Evolutionary conservation across 345 rosid genomes (phyloP).

Genomic region (Melaleuca alternifolia): DNA sequence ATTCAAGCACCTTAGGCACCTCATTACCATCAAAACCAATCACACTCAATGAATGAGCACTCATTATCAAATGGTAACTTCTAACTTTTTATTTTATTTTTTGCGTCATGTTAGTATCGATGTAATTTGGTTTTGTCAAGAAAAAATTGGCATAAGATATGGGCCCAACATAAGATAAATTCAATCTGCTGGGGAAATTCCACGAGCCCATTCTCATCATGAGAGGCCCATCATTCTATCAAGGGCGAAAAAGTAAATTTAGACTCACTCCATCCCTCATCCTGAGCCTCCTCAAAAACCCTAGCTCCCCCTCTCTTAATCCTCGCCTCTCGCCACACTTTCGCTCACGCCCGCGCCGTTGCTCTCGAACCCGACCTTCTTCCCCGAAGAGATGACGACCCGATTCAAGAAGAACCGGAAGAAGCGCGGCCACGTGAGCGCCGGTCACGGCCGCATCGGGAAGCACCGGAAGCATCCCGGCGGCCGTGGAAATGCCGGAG

Average conservation of each 20-base stretch:
- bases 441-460: conserved; percentile 76
- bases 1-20: too few species aligned
- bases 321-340: background rate
- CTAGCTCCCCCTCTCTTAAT: background rate
- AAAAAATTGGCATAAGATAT: background rate
- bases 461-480: conserved; percentile 73
- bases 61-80: background rate
- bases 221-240: background rate
- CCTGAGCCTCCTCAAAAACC: background rate
- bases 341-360: background rate
- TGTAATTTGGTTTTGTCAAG: background rate
- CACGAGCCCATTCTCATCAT: background rate
- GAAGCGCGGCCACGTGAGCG: conserved; percentile 77
- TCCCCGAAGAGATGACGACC: conserved; percentile 11
- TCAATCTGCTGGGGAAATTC: background rate
- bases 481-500: conserved; percentile 54
- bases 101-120: background rate
- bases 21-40: too few species aligned
- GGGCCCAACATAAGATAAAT: background rate
- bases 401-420: conserved; percentile 42
- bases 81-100: too few species aligned
- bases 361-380: background rate
- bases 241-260: background rate
- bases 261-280: background rate
- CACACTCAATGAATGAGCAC: background rate